phyloP scores from a whole-genome alignment of 805 yeast species.

The Debaryomyces tyrocola region DNA sequence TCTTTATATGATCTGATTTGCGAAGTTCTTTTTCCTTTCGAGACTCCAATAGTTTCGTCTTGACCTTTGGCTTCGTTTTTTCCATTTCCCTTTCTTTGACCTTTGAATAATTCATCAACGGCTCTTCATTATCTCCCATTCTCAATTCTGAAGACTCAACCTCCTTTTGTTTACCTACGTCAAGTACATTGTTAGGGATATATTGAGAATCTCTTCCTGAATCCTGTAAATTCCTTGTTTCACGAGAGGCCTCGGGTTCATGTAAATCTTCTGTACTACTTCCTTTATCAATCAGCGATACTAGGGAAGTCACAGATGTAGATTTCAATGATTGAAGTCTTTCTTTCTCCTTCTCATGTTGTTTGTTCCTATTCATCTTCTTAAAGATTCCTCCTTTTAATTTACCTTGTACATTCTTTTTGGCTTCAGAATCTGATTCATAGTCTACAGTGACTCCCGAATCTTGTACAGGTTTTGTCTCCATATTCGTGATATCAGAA shows the following conservation, averaged over 20 bases:
- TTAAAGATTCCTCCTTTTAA: constrained; percentile 8
- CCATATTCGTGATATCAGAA: constrained; percentile 2
- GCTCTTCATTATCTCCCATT: not conserved
- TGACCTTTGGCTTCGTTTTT: not conserved
- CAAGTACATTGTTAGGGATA: not conserved
- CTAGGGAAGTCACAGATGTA: not conserved
- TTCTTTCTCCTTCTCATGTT: constrained; percentile 1
- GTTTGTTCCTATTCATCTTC: constrained; percentile 3
- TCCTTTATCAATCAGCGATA: not conserved
- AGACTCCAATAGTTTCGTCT: not conserved
- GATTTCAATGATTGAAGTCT: not conserved
- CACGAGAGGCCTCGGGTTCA: not conserved
- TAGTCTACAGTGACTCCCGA: constrained; percentile 26
- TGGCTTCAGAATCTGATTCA: constrained; percentile 9
- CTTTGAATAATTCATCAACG: not conserved
- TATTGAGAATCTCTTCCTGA: not conserved
- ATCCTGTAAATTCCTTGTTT: not conserved
- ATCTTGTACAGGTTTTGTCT: constrained; percentile 6
- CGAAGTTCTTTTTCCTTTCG: not conserved
- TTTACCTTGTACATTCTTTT: constrained; percentile 16
- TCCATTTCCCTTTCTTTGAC: not conserved
- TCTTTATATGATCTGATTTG: not conserved
- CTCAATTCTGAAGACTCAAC: not conserved
- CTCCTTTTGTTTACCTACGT: not conserved
- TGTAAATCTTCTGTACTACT: not conserved